Evolutionary conservation across 2,329 filamentous ascomycete species (phyloP), one percentile per base, ranked within the genome.

Genomic region (Dryadomyces quercus-mongolicae): DNA sequence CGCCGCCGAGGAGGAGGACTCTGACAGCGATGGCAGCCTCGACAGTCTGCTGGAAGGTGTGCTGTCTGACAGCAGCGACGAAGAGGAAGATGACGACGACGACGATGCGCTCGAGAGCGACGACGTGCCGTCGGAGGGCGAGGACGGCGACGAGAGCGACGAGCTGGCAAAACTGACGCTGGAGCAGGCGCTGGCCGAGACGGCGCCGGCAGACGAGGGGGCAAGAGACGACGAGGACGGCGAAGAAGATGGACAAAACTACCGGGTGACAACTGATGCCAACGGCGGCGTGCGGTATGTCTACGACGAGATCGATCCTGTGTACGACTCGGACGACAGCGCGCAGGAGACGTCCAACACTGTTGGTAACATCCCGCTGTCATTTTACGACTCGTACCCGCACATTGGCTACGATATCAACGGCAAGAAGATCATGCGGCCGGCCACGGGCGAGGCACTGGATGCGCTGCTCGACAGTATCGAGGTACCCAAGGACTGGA

Each of bases 371-470:
- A 98, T 98, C 57, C 88, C 91, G 5, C 74, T 97, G 51, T 86
- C 87, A 3, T 97, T 95, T 71, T 98, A 98, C 74, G 93, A 98
- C 68, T 86, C 88, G 40, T 98, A 96, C 67, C 93, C 93, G 51
- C 93, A 98, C 67, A 96, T 98, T 66, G 93, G 93, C 56, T 98
- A 98, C 71, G 88, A 96, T 64, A 97, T 98, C 73, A 95, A 98
- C 68, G 93, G 93, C 68, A 96, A 94, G 78, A 94, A 88, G 70
- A 95, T 98, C 60, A 88, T 95, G 84, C 86, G 93, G 52, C 93
- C 93, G 7, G 93, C 94, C 4, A 92, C 90, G 61, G 92, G 92
- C 52, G 86, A 95, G 67, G 93, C 93, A 40, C 74, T 98, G 36
- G 93, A 98, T 74, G 89, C 90, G 13, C 77, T 98, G 46, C 76